phyloP scores from a whole-genome alignment of 345 rosid species.

The Euphorbia lathyris region DNA sequence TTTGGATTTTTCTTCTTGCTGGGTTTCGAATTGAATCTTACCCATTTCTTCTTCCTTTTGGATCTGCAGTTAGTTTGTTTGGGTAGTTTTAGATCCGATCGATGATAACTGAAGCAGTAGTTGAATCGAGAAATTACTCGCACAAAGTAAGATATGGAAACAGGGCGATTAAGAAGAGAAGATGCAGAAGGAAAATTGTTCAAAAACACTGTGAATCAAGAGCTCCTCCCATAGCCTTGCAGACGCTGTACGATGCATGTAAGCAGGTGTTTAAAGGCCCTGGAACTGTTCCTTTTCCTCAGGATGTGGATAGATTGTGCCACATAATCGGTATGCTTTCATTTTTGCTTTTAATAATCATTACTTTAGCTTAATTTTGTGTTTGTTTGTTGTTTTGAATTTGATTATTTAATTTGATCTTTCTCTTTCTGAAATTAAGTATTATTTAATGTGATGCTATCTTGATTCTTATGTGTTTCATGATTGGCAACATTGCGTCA shows the following conservation, averaged over 20 bases:
- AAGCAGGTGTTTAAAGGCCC: constrained; percentile 50
- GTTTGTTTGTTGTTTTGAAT: background rate
- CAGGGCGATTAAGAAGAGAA: constrained; percentile 32
- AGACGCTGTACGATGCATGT: constrained; percentile 46
- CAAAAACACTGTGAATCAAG: background rate
- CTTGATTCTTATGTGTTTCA: background rate
- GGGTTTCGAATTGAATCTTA: background rate
- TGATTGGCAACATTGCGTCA: background rate
- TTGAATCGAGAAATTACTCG: constrained; percentile 31
- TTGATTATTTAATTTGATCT: background rate
- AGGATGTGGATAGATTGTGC: constrained; percentile 40
- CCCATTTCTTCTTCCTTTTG: background rate
- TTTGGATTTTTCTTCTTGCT: constrained; percentile 1
- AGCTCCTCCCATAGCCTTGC: constrained; percentile 34
- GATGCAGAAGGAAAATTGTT: constrained; percentile 13
- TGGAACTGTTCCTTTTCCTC: constrained; percentile 47
- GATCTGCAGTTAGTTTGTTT: background rate
- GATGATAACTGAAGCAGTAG: constrained; percentile 36
- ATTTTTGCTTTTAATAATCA: background rate
- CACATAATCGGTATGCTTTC: constrained; percentile 44
- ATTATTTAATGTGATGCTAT: background rate
- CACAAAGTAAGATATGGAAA: constrained; percentile 38
- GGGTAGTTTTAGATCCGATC: background rate
- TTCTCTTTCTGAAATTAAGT: background rate
- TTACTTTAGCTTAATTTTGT: background rate